phyloP scores from a whole-genome alignment of 441 rosid genomes.

The Pelargonium fulgidum region DNA sequence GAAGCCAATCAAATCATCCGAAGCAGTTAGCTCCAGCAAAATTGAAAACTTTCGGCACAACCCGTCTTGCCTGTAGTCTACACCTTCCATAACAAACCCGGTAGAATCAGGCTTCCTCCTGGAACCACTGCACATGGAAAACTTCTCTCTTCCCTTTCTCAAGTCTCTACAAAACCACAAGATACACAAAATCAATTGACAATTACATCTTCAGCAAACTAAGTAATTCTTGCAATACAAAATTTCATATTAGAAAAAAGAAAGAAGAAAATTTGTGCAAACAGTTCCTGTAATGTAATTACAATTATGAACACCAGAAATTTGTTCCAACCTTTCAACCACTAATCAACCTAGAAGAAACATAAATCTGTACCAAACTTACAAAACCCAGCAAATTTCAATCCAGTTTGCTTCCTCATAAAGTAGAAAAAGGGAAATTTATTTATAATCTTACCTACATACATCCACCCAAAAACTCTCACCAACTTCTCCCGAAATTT shows the following conservation, averaged over 20 bases:
- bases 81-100: constrained; percentile 34
- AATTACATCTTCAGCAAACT: background rate
- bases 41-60: constrained; percentile 32
- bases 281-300: background rate
- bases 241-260: too few species aligned
- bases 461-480: constrained; percentile 7
- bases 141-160: background rate
- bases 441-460: background rate
- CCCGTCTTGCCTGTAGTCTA: constrained; percentile 27
- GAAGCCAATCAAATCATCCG: constrained; percentile 54
- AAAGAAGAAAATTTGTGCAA: too few species aligned
- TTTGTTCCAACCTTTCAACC: constrained; percentile 2
- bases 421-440: constrained; percentile 8
- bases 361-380: constrained; percentile 24
- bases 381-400: constrained; percentile 25
- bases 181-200: background rate
- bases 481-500: background rate
- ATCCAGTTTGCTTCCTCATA: background rate
- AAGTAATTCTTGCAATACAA: too few species aligned
- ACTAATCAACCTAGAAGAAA: constrained; percentile 12
- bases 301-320: background rate
- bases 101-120: constrained; percentile 28
- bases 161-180: constrained; percentile 10
- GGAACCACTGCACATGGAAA: constrained; percentile 42
- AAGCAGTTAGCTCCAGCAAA: constrained; percentile 62